Base-by-base conservation (phyloP, 2,329 filamentous ascomycete genomes). In the Neoascochyta sp. region DNA sequence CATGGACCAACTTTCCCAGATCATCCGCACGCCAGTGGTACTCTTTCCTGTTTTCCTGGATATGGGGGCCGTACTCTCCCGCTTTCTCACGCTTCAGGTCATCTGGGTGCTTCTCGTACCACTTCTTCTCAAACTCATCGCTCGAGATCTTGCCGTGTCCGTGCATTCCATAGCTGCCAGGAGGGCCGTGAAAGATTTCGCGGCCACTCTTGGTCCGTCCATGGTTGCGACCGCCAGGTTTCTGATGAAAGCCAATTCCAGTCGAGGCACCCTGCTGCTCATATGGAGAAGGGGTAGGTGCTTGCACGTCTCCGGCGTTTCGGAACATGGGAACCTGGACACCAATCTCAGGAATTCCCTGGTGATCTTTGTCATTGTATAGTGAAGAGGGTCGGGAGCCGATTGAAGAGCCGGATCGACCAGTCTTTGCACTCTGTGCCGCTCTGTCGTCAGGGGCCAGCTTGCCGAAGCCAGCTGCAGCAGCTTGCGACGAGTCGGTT, bases 261-360 rank as follows among this genome's bases (percentile, higher is more conserved):
- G 41, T 41, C 5, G 65, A 50, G 22, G 60, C 41, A 59, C 60
- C 55, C 26, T 61, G 52, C 29, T 62, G 47, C 15, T 56, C 52
- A 36, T 64, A 68, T 7, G 81, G 82, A 3, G 80, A 76, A 1
- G 89, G 88, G 2, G 89, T 92, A 3, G 92, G 92, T 9, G 92
- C 92, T 67, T 98, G 92, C 7, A 96, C 92, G 59, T 96, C 90
- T 40, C 92, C 92, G 23, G 92, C 86, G 59, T 92, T 79, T 30
- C 82, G 84, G 57, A 92, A 83, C 86, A 98, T 92, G 27, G 92
- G 92, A 21, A 98, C 90, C 55, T 89, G 83, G 53, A 86, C 79
- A 26, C 90, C 90, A 47, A 95, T 92, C 57, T 93, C 86, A 2
- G 89, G 89, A 50, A 95, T 95, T 13, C 89, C 90, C 32, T 88